Evolutionary conservation across 176 grass and related monocot species (phyloP).

Genomic region (Guadua angustifolia): DNA sequence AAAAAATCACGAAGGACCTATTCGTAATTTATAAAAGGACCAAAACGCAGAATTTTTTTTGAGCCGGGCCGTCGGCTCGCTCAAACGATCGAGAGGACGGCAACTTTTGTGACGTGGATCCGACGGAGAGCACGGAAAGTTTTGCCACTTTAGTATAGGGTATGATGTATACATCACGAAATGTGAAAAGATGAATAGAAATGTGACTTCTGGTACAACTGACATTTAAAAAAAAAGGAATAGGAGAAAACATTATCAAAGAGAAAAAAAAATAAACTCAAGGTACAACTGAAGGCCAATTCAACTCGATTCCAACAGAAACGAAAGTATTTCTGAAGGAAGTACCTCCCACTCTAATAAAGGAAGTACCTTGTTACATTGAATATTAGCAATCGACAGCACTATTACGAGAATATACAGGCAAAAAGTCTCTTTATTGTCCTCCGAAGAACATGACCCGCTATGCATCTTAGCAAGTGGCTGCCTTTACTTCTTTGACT

Average conservation of each 20-base stretch:
- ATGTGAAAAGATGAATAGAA: conserved; percentile 7
- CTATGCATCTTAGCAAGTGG: conserved; percentile 32
- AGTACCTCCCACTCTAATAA: conserved; percentile 42
- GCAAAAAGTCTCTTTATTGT: conserved; percentile 40
- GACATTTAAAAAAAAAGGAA: background rate
- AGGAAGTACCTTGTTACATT: conserved; percentile 35
- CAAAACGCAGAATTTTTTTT: too few relatives aligned
- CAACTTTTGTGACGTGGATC: too few relatives aligned
- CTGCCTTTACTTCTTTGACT: conserved; percentile 36
- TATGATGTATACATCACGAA: background rate
- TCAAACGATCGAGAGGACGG: too few relatives aligned
- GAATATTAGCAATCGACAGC: conserved; percentile 41
- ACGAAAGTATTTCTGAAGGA: background rate
- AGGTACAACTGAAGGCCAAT: background rate
- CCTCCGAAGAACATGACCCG: conserved; percentile 39
- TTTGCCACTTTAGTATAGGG: too few relatives aligned
- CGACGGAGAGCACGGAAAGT: too few relatives aligned
- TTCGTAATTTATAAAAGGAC: too few relatives aligned
- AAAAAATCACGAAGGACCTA: too few relatives aligned
- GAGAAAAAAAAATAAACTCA: background rate
- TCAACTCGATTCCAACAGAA: background rate
- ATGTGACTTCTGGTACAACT: conserved; percentile 1
- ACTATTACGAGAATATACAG: conserved; percentile 34
- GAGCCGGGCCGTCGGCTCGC: too few relatives aligned
- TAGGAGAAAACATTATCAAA: conserved; percentile 2